Percentiles rank a stretch among this genome's conserved stretches.
Evolutionary conservation across 495 filamentous ascomycete species (phyloP).

Genomic region (Penicillium cinerascens): DNA sequence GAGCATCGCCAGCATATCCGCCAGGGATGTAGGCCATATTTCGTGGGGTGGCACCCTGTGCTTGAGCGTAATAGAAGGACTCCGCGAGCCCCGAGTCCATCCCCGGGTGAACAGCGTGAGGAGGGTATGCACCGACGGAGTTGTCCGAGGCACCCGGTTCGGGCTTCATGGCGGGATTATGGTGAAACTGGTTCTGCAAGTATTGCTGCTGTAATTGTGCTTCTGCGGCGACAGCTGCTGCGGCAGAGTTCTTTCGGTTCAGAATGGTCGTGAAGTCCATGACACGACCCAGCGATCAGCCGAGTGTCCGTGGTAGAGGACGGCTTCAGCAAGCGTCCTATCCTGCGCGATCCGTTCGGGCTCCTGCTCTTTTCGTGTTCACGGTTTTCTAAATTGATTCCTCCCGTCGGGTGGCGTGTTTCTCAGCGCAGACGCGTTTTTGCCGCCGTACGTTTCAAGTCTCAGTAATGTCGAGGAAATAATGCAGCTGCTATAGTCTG

Average conservation of each 20-base stretch:
- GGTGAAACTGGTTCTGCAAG: conserved; percentile 48
- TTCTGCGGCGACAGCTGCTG: conserved; percentile 47
- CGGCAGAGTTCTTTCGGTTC: conserved; percentile 59
- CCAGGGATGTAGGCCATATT: conserved; percentile 45
- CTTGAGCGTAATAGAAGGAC: conserved; percentile 27
- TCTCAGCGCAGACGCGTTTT: conserved; percentile 1
- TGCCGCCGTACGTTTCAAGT: not conserved
- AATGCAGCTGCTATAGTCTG: not conserved
- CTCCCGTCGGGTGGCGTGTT: not conserved
- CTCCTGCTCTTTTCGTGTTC: not conserved
- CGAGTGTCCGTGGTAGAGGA: conserved; percentile 36
- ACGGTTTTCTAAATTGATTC: not conserved
- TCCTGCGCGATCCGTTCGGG: conserved; percentile 1
- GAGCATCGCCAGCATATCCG: conserved; percentile 33
- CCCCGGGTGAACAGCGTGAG: conserved; percentile 43
- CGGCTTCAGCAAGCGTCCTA: conserved; percentile 23
- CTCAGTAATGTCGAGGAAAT: not conserved
- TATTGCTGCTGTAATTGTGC: conserved; percentile 53
- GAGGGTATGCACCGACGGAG: conserved; percentile 55
- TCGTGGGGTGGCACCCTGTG: conserved; percentile 52
- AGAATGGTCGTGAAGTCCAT: conserved; percentile 73
- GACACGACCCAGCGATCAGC: conserved; percentile 40
- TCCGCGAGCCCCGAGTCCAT: conserved; percentile 34
- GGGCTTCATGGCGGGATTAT: conserved; percentile 53
- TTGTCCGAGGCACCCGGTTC: conserved; percentile 70